Evolutionary conservation across 2,329 filamentous ascomycete species (phyloP).

Genomic region (Trichoderma sp.): DNA sequence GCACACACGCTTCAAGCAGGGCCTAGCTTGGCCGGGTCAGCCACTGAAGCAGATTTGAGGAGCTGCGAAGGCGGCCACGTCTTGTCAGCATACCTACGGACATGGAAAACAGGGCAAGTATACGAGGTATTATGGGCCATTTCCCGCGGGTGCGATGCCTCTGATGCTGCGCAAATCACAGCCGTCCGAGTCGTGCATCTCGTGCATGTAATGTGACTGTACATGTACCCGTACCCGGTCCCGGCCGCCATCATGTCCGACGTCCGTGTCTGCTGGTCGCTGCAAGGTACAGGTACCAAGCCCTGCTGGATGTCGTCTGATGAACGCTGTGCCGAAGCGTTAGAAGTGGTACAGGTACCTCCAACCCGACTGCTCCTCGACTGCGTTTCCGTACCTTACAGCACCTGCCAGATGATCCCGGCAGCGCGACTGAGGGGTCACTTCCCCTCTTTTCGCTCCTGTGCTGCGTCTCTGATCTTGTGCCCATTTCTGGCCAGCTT

Average conservation of each 20-base stretch:
- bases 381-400: no score
- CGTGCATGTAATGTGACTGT: neutral
- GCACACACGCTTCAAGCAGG: conserved; percentile 16
- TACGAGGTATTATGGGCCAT: no score
- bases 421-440: neutral
- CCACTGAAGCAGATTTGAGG: conserved; percentile 2
- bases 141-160: no score
- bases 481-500: conserved; percentile 14
- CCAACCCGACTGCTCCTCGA: no score
- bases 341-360: no score
- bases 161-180: no score
- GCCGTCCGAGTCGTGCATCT: neutral
- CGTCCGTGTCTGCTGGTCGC: neutral
- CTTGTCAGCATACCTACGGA: no score
- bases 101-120: no score
- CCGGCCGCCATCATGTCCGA: no score
- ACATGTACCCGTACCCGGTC: neutral
- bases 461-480: conserved; percentile 16
- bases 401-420: no score
- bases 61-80: neutral
- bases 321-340: no score
- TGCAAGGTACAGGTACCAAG: neutral
- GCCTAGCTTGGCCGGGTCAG: conserved; percentile 18
- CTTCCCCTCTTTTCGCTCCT: conserved; percentile 17
- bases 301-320: no score